Evolutionary conservation across 257 asterid species (phyloP).

Genomic region (Salvia rosmarinus): DNA sequence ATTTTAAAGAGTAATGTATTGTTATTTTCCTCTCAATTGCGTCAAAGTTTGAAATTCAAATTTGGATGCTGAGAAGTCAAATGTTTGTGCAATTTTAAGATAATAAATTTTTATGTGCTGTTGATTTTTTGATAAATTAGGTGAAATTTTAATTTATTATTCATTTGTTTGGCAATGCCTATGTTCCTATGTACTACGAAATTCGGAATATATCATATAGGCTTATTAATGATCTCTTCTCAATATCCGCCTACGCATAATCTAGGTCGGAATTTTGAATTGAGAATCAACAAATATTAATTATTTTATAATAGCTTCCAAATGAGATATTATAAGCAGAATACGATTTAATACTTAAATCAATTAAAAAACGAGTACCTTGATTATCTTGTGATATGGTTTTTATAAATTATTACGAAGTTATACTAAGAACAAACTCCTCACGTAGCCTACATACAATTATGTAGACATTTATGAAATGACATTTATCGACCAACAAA

Average conservation of each 20-base stretch:
- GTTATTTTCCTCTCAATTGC: background rate
- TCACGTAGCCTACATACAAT: background rate
- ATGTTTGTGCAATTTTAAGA: background rate
- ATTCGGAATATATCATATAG: background rate
- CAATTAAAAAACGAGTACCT: background rate
- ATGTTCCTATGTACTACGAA: background rate
- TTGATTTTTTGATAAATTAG: background rate
- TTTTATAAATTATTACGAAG: background rate
- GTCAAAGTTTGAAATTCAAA: slow-evolving; percentile 26
- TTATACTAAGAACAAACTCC: no score
- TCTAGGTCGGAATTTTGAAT: background rate
- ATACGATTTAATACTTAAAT: no score
- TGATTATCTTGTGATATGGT: background rate
- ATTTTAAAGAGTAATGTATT: background rate
- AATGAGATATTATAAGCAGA: background rate
- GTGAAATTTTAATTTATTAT: background rate
- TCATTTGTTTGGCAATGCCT: background rate
- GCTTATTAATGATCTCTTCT: background rate
- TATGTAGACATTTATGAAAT: background rate
- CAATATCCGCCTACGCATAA: background rate
- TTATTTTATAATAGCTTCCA: background rate
- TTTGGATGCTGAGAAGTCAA: slow-evolving; percentile 24
- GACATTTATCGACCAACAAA: background rate
- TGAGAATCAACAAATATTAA: background rate
- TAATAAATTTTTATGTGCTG: background rate